Evolutionary conservation across 2,329 filamentous ascomycete species (phyloP), one percentile per base, ranked within the genome.

Genomic region (Neofusicoccum cordaticola): DNA sequence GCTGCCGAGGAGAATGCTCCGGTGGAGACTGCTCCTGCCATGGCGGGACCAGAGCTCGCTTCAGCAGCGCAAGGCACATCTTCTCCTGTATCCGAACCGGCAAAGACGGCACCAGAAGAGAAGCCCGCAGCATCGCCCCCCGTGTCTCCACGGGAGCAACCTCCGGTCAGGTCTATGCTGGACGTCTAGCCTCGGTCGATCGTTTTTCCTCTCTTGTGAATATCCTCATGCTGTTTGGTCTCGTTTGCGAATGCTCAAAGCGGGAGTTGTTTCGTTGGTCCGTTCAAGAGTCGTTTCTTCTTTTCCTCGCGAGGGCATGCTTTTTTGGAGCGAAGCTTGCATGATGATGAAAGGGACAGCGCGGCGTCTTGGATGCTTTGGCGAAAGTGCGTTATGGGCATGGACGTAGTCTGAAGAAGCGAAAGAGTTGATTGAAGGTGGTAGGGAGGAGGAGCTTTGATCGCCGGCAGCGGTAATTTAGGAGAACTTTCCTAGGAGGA

Each of bases 111-210:
- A 15, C 37, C 42, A 9, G 34, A 45, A 7, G 39, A 47, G 4
- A 15, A 22, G 41, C 3, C 60, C 15, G 37, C 60, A 22, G 37
- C 34, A 3, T 63, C 61, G 34, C 51, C 51, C 15, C 62, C 41
- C 8, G 31, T 37, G n/a, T 45, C 48, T 39, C 47, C 61, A 8
- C 19, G 39, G 13, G 45, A 63, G n/a, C 39, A 48, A 17, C 53
- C 58, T 35, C 37, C 53, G 12, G 47, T 65, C 45, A 27, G 63
- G 19, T 65, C 63, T 22, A 65, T 65, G 63, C 35, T 65, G 27
- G 63, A 65, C 27, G 53, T 65, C 41, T 65, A 41, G 27, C 42
- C 41, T 17, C 42, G 35, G 15, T 27, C 27, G 27, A 7, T 5
- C 27, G 6, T 31, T 31, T 11, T 19, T n/a, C 34, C 37, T 44